phyloP scores from a whole-genome alignment of 1,284 basidiomycete species.

The Gomphus sp. region DNA sequence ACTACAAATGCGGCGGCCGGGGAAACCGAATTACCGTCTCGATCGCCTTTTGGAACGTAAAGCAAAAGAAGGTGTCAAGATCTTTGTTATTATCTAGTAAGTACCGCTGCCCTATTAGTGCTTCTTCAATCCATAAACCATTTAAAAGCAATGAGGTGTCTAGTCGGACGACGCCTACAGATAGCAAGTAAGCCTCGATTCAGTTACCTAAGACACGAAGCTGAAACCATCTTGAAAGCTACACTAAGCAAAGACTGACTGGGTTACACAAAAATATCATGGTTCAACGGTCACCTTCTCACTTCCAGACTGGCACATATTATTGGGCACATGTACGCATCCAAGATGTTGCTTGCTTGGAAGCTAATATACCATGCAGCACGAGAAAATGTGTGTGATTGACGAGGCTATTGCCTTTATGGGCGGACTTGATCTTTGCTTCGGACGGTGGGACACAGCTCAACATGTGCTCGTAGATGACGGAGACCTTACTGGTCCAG shows the following conservation, averaged over 20 bases:
- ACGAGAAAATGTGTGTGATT: slow-evolving; percentile 97
- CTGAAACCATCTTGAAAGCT: slow-evolving; percentile 34
- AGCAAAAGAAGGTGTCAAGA: slow-evolving; percentile 93
- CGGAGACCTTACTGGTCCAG: slow-evolving; percentile 42
- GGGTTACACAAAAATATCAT: slow-evolving; percentile 89
- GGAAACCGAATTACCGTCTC: slow-evolving; percentile 81
- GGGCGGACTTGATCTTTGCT: slow-evolving; percentile 94
- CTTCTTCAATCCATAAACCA: slow-evolving; percentile 6
- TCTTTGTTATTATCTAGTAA: slow-evolving; percentile 92
- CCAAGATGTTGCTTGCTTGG: not conserved
- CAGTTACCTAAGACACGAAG: not conserved
- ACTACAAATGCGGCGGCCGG: slow-evolving; percentile 75
- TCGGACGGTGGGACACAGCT: slow-evolving; percentile 94
- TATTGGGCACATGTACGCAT: slow-evolving; percentile 90
- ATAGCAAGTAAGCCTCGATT: slow-evolving; percentile 59
- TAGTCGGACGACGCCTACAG: slow-evolving; percentile 90
- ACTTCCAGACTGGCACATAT: slow-evolving; percentile 96
- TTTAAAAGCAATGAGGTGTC: slow-evolving; percentile 84
- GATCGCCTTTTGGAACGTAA: slow-evolving; percentile 87
- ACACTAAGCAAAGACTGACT: slow-evolving; percentile 85
- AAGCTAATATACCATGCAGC: slow-evolving; percentile 38
- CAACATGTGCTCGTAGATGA: slow-evolving; percentile 91
- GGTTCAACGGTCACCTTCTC: slow-evolving; percentile 94
- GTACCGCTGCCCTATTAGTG: slow-evolving; percentile 18
- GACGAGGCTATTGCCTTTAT: slow-evolving; percentile 98